Evolutionary conservation across 345 rosid species (phyloP).

Genomic region (Aethionema arabicum): DNA sequence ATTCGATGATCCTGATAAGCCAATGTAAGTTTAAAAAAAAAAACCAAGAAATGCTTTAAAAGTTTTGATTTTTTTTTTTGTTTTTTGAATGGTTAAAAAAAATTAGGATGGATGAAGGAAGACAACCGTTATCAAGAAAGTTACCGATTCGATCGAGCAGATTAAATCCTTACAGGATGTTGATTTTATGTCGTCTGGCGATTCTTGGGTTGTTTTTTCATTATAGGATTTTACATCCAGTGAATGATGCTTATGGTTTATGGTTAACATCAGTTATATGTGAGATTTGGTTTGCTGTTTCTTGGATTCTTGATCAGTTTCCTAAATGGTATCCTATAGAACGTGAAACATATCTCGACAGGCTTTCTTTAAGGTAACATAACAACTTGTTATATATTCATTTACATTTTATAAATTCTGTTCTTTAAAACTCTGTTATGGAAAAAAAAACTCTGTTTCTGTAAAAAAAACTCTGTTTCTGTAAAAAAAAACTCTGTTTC

Average conservation of each 20-base stretch:
- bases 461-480: no score
- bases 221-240: conserved; percentile 89
- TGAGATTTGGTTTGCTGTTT: conserved; percentile 92
- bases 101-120: conserved; percentile 98
- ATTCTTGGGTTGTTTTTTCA: conserved; percentile 85
- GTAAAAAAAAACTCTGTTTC: no score
- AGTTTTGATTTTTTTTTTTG: neutral
- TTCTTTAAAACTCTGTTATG: no score
- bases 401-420: no score
- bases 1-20: conserved; percentile 80
- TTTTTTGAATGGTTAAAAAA: conserved; percentile 6
- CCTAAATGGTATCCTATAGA: conserved; percentile 92
- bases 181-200: conserved; percentile 75
- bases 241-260: conserved; percentile 75
- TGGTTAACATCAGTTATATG: conserved; percentile 97
- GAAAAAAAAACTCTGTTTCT: no score
- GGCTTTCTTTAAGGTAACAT: conserved; percentile 77
- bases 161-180: conserved; percentile 85
- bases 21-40: conserved; percentile 56
- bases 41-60: neutral
- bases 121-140: conserved; percentile 95
- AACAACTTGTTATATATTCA: no score
- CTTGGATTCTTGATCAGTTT: conserved; percentile 95
- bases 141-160: conserved; percentile 88
- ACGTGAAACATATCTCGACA: conserved; percentile 93